Evolutionary conservation across 805 yeast species (phyloP).

Genomic region (Wickerhamiella dianesei): DNA sequence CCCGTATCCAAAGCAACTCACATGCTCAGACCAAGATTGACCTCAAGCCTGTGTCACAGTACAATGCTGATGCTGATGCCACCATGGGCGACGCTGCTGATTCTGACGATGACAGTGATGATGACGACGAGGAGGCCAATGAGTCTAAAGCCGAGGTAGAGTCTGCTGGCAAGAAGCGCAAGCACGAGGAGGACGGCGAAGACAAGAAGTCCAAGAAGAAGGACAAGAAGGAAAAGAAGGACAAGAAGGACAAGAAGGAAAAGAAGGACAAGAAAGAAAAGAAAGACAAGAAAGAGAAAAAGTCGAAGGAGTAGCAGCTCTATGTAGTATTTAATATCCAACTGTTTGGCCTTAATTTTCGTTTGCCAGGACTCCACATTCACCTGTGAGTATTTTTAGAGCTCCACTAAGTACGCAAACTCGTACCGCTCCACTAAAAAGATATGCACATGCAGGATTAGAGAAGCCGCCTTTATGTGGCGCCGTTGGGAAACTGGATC

Average conservation of each 20-base stretch:
- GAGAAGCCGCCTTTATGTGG: no score
- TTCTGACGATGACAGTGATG: constrained; percentile 28
- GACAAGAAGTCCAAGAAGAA: constrained; percentile 16
- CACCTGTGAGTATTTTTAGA: no score
- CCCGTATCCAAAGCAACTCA: constrained; percentile 73
- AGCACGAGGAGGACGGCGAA: constrained; percentile 8
- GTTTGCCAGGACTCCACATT: background rate
- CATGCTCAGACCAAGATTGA: constrained; percentile 71
- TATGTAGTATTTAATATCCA: background rate
- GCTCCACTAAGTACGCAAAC: no score
- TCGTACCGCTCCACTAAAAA: no score
- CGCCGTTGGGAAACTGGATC: no score
- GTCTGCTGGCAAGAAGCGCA: constrained; percentile 3
- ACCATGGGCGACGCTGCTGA: constrained; percentile 35
- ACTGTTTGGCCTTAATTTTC: background rate
- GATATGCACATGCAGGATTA: no score
- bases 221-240: constrained; percentile 16
- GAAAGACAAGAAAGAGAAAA: constrained; percentile 15
- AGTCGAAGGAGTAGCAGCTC: constrained; percentile 11
- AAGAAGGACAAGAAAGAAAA: constrained; percentile 15
- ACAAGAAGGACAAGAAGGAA: constrained; percentile 15
- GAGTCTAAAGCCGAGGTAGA: constrained; percentile 17
- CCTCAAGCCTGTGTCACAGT: constrained; percentile 69
- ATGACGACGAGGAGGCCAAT: constrained; percentile 28
- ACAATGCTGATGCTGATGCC: constrained; percentile 92